phyloP scores from a whole-genome alignment of 2,329 filamentous ascomycete species.

The Xylaria sp. region DNA sequence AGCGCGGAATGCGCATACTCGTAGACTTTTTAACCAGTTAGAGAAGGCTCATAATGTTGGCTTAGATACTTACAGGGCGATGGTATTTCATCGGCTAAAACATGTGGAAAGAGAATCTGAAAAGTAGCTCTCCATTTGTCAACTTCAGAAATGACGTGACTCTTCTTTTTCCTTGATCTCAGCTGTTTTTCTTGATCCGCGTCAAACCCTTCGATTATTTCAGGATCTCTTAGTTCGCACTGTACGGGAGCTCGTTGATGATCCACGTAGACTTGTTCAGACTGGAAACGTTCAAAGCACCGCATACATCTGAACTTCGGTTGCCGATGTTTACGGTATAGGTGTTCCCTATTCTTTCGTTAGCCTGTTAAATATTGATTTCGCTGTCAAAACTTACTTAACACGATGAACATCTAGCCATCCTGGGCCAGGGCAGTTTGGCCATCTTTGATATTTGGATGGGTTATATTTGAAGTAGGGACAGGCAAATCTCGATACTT shows the following conservation, averaged over 20 bases:
- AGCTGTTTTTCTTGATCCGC: conserved; percentile 16
- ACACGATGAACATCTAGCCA: conserved; percentile 24
- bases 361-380: background rate
- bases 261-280: conserved; percentile 13
- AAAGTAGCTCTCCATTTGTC: conserved; percentile 25
- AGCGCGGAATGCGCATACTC: conserved; percentile 13
- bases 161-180: conserved; percentile 21
- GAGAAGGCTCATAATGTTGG: background rate
- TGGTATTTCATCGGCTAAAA: conserved; percentile 17
- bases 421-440: conserved; percentile 20
- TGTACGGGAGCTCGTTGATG: conserved; percentile 13
- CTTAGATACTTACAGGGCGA: conserved; percentile 19
- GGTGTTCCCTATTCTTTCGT: conserved; percentile 13
- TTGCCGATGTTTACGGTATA: conserved; percentile 26
- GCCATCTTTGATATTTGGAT: conserved; percentile 20
- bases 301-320: conserved; percentile 18
- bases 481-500: conserved; percentile 15
- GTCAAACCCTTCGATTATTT: conserved; percentile 22
- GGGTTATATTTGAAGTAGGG: conserved; percentile 27
- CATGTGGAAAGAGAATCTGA: conserved; percentile 23
- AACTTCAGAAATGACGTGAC: conserved; percentile 5
- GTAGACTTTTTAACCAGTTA: conserved; percentile 18
- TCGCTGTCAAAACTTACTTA: conserved; percentile 12
- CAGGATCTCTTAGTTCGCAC: conserved; percentile 10
- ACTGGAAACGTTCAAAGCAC: conserved; percentile 21